phyloP scores from a whole-genome alignment of 805 yeast genomes.

The Candida jianshihensis region DNA sequence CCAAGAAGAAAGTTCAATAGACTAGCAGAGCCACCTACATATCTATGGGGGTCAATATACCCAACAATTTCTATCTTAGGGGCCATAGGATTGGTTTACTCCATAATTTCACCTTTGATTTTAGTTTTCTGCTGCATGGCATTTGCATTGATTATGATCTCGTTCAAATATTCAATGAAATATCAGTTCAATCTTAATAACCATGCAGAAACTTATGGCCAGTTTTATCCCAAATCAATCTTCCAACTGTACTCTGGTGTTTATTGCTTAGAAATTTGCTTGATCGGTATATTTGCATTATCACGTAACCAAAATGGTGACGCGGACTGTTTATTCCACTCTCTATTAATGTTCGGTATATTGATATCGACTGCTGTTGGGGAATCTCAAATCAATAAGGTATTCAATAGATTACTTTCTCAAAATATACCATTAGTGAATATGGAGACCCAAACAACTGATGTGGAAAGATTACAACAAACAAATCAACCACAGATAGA shows the following conservation, averaged over 20 bases:
- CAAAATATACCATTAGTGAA: conserved; percentile 30
- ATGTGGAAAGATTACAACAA: too few species aligned
- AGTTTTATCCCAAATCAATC: conserved; percentile 65
- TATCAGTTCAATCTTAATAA: conserved; percentile 47
- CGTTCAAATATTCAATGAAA: conserved; percentile 64
- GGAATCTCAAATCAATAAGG: conserved; percentile 44
- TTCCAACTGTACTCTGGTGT: conserved; percentile 75
- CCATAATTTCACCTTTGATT: conserved; percentile 74
- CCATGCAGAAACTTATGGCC: conserved; percentile 61
- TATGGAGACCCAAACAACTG: too few species aligned
- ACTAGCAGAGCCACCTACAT: conserved; percentile 34
- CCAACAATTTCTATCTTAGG: conserved; percentile 74
- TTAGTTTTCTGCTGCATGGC: conserved; percentile 52
- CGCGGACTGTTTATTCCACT: conserved; percentile 40
- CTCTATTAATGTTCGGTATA: conserved; percentile 44
- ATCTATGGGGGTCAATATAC: conserved; percentile 73
- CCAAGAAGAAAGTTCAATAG: conserved; percentile 52
- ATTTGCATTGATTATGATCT: conserved; percentile 48
- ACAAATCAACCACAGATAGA: too few species aligned
- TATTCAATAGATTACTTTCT: conserved; percentile 29
- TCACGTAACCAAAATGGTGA: conserved; percentile 42
- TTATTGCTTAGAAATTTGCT: conserved; percentile 71
- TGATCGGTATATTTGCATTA: conserved; percentile 69
- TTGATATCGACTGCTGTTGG: conserved; percentile 48
- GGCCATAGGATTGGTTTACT: conserved; percentile 71